Evolutionary conservation across 176 grass and related monocot species (phyloP), one percentile per base, ranked within the genome.

Genomic region (Carex parvula): DNA sequence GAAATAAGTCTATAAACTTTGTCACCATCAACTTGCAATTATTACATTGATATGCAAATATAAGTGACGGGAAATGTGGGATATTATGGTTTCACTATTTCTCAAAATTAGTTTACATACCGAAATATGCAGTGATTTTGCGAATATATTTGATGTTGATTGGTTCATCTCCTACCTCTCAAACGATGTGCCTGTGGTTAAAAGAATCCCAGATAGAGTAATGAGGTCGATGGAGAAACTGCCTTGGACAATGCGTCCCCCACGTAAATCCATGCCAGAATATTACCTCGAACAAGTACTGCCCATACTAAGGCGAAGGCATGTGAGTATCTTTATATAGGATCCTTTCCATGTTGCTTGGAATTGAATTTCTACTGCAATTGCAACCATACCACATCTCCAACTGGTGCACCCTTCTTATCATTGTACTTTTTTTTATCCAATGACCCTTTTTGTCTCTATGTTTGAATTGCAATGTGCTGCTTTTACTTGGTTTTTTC

Each of bases 211-310:
- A 57, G 90, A 98, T 57, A 88, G 90, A 84, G 93, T 98, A 56
- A 95, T 98, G 96, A 81, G 84, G 65, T 95, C 91, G 29, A 95
- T 98, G 95, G 91, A 98, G 79, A 98, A 93, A 87, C 91, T 91
- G 21, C 96, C 93, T 21, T 98, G 92, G 87, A 98, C 96, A 22
- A 95, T 98, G 95, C 89, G 96, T 0, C 86, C 91, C 42, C 96
- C 96, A 82, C 91, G 96, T 69, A 98, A 95, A 92, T 98, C 96
- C n/a, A 79, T 87, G 89, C 91, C 93, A 39, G 88, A 93, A 63
- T 98, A 89, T 93, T 98, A 98, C 70, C 68, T 90, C 32, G 61
- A 88, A 62, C 89, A 98, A 95, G 96, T 93, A 33, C 84, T 98
- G 69, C 96, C 93, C n/a, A 92, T 98, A 80, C 86, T 98, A 55